Evolutionary conservation across 306 rosid genomes (phyloP).

Genomic region (Herpetospermum pedunculosum): DNA sequence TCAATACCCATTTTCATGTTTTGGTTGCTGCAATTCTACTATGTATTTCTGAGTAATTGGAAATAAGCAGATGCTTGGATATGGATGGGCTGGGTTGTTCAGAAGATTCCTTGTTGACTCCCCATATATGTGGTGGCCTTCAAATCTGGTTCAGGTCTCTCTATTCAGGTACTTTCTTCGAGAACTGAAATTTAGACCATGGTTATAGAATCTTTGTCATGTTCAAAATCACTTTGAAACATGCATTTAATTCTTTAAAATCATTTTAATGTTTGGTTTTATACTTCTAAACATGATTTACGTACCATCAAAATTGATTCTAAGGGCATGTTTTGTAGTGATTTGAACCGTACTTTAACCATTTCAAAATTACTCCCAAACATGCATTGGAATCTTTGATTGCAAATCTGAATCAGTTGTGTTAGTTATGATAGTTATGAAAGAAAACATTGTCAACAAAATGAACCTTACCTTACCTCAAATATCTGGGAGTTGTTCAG

Average conservation of each 20-base stretch:
- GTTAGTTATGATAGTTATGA: background rate
- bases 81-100: constrained; percentile 93
- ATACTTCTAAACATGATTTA: too few species aligned
- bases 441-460: background rate
- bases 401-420: background rate
- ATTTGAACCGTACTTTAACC: too few species aligned
- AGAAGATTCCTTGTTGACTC: constrained; percentile 75
- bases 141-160: constrained; percentile 76
- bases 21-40: background rate
- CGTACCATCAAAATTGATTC: too few species aligned
- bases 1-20: background rate
- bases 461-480: background rate
- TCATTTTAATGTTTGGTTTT: too few species aligned
- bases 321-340: too few species aligned
- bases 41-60: background rate
- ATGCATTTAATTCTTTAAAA: too few species aligned
- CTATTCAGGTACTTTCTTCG: constrained; percentile 45
- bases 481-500: constrained; percentile 21
- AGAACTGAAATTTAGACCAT: background rate
- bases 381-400: too few species aligned
- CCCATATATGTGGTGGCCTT: constrained; percentile 98
- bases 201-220: too few species aligned
- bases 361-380: too few species aligned
- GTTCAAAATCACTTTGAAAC: too few species aligned
- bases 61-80: constrained; percentile 69